These are phyloP conservation scores for Rhododendron mucronatum DNA, from an alignment of 148 eudicot genomes.

Conservation along the genomic window DNA sequence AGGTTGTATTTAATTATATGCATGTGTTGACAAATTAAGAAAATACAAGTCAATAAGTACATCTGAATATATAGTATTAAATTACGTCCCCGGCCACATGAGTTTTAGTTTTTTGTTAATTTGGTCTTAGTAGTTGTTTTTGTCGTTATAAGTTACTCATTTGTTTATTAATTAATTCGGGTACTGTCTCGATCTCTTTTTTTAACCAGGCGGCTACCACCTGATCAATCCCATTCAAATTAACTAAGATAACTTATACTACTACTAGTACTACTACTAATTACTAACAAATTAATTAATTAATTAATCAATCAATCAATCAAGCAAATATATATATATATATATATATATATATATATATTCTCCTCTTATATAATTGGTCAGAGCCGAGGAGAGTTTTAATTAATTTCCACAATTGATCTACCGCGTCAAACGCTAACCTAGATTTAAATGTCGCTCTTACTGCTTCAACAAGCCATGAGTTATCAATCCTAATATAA, in stretches of 20 bases:
- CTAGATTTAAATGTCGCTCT: background rate
- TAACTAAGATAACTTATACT: background rate
- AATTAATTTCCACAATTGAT: background rate
- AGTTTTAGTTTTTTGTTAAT: background rate
- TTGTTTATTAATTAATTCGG: background rate
- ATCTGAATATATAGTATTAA: background rate
- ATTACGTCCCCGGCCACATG: background rate
- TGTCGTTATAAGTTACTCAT: background rate
- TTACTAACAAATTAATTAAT: background rate
- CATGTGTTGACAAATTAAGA: background rate
- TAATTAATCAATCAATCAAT: background rate
- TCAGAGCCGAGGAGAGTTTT: background rate
- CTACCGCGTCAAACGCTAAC: background rate
- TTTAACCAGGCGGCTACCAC: background rate
- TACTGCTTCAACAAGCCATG: background rate
- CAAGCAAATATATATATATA: background rate
- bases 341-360: background rate
- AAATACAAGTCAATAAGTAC: background rate
- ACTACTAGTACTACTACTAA: too few species aligned
- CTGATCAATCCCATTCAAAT: background rate
- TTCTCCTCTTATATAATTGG: background rate
- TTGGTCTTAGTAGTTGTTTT: background rate
- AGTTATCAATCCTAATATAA: too few species aligned
- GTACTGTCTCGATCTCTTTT: background rate
- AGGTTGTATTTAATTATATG: background rate